A percentile compares a stretch with the other conserved stretches of the same genome.
These are phyloP conservation scores for Penicillium sp. DNA, from an alignment of 2,329 filamentous ascomycete species.

Conservation along the genomic window DNA sequence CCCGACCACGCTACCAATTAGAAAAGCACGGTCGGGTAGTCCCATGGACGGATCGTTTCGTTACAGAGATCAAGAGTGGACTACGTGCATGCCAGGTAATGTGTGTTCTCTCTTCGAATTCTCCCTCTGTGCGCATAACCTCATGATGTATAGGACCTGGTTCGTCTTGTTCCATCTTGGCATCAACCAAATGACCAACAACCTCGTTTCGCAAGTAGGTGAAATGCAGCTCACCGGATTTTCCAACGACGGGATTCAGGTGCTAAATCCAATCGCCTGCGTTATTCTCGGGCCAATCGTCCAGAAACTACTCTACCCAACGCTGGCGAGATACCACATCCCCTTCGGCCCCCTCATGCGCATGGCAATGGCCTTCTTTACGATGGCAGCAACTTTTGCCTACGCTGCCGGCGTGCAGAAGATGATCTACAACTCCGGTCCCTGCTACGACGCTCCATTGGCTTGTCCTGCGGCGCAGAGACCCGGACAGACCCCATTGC, in stretches of 20 bases:
- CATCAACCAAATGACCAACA: background rate
- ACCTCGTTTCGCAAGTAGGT: constrained; percentile 43
- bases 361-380: constrained; percentile 49
- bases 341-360: constrained; percentile 47
- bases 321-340: constrained; percentile 39
- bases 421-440: constrained; percentile 56
- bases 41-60: constrained; percentile 13
- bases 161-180: background rate
- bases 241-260: constrained; percentile 55
- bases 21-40: constrained; percentile 4
- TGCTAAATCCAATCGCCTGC: constrained; percentile 52
- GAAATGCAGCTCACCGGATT: constrained; percentile 51
- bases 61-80: constrained; percentile 15
- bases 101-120: background rate
- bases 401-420: constrained; percentile 48
- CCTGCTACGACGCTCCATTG: constrained; percentile 39
- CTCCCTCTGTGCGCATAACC: background rate
- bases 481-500: background rate
- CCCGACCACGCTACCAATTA: constrained; percentile 7
- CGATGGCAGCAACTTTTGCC: constrained; percentile 48
- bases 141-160: background rate
- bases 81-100: constrained; percentile 13
- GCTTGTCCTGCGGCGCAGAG: constrained; percentile 11
- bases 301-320: constrained; percentile 51
- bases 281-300: constrained; percentile 54